Percentiles rank a stretch among this genome's conserved stretches.
phyloP scores from a whole-genome alignment of 352 stramenopile genomes.

The Pythium chondricola region DNA sequence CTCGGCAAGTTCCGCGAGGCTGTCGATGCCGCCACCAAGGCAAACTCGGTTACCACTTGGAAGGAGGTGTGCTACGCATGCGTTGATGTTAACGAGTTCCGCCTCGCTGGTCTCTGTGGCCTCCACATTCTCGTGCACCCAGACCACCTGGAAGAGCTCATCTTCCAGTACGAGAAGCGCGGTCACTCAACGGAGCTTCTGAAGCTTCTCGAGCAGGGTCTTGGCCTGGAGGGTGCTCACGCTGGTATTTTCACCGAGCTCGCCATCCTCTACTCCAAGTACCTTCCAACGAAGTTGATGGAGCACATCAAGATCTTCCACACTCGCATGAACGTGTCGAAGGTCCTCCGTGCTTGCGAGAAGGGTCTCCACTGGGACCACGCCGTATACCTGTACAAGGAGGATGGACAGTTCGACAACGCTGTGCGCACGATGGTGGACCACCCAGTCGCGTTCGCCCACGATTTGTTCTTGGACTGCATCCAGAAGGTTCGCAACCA shows the following conservation, averaged over 20 bases:
- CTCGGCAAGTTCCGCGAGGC: conserved; percentile 98
- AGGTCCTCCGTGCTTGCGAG: conserved; percentile 96
- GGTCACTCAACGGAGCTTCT: conserved; percentile 96
- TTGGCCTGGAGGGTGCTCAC: conserved; percentile 98
- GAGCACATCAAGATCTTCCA: conserved; percentile 99
- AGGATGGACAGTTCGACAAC: conserved; percentile 99
- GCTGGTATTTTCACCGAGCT: conserved; percentile 99
- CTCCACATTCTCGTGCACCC: conserved; percentile 99
- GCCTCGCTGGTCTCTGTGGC: conserved; percentile 96
- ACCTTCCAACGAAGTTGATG: conserved; percentile 98
- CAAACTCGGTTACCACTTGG: conserved; percentile 99
- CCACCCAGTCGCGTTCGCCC: conserved; percentile 94
- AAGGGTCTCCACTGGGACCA: conserved; percentile 97
- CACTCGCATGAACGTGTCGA: conserved; percentile 98
- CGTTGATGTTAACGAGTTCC: conserved; percentile 97
- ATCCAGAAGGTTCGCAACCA: conserved; percentile 99
- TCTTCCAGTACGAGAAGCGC: conserved; percentile 98
- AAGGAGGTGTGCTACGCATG: conserved; percentile 99
- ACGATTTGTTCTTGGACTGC: conserved; percentile 99
- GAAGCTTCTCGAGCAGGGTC: conserved; percentile 98
- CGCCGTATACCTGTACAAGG: conserved; percentile 99
- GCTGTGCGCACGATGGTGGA: conserved; percentile 99
- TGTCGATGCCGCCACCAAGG: conserved; percentile 98
- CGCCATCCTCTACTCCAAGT: conserved; percentile 99
- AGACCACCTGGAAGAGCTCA: conserved; percentile 99